These are phyloP conservation scores for Neonectria neomacrospora DNA, from an alignment of 2,329 filamentous ascomycete genomes.

Conservation along the genomic window DNA sequence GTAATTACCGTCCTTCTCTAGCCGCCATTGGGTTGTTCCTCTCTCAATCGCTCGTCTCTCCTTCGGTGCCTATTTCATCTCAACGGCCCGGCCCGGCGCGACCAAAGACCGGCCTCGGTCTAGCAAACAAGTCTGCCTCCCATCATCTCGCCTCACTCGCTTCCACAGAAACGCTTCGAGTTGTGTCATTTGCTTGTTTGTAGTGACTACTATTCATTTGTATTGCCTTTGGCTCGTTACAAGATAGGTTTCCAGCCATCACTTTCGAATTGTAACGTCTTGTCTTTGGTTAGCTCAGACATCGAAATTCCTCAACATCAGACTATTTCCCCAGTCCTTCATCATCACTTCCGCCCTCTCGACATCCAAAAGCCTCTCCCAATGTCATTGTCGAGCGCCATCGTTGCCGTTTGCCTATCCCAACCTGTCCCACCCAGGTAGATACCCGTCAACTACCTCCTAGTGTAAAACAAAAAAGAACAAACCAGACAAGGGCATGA, in stretches of 20 bases:
- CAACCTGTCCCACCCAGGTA: slow-evolving; percentile 35
- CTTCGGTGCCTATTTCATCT: neutral
- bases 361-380: slow-evolving; percentile 35
- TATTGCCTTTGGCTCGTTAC: slow-evolving; percentile 15
- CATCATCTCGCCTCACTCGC: neutral
- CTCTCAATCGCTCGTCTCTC: neutral
- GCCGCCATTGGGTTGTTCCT: neutral
- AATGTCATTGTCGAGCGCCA: slow-evolving; percentile 23
- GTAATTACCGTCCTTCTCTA: neutral
- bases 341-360: slow-evolving; percentile 23
- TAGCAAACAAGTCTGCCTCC: too few relatives aligned
- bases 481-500: slow-evolving; percentile 30
- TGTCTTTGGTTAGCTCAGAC: slow-evolving; percentile 15
- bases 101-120: neutral
- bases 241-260: slow-evolving; percentile 8
- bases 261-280: slow-evolving; percentile 14
- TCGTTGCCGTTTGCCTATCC: slow-evolving; percentile 31
- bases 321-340: slow-evolving; percentile 20
- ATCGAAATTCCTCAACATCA: slow-evolving; percentile 19
- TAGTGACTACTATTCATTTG: slow-evolving; percentile 16
- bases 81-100: neutral
- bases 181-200: slow-evolving; percentile 2
- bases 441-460: slow-evolving; percentile 24
- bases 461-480: slow-evolving; percentile 37
- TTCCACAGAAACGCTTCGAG: neutral